Conservation (phyloP, 176 grass and related monocot genomes). For the Lolium rigidum region DNA sequence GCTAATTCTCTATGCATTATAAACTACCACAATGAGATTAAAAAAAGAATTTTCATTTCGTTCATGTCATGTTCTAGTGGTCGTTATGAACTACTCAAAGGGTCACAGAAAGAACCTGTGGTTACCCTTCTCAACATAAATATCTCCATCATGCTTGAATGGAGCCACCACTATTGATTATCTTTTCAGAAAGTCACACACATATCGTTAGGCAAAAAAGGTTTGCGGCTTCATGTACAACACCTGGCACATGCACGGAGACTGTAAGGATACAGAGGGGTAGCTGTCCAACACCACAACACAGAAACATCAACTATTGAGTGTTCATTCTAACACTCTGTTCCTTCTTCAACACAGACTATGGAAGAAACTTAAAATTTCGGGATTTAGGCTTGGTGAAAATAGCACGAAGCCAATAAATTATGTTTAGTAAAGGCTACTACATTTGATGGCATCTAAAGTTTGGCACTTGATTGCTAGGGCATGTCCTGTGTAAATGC, state of each 20-base stretch:
- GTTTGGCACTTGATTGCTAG: neutral
- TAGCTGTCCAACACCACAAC: neutral
- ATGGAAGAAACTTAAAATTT: neutral
- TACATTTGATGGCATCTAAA: neutral
- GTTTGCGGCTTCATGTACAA: neutral
- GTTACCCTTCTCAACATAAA: neutral
- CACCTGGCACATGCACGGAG: neutral
- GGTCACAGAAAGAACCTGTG: neutral
- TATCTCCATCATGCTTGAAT: neutral
- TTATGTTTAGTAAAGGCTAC: constrained; percentile 6
- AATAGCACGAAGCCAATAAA: neutral
- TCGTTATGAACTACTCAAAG: constrained; percentile 9
- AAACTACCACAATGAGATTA: neutral
- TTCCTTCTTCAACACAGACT: neutral
- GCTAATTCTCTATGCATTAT: neutral
- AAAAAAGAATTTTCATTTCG: neutral
- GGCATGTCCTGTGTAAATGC: neutral
- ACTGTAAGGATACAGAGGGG: neutral
- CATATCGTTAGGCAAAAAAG: neutral
- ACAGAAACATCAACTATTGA: neutral
- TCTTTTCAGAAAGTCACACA: neutral
- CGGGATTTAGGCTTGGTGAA: neutral
- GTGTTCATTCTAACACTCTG: constrained; percentile 5
- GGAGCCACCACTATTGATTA: neutral
- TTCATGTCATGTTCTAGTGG: neutral